Percentiles rank a stretch among this genome's conserved stretches.
phyloP scores from a whole-genome alignment of 768 basidiomycete species.

The Tylopilus rubrobrunneus region DNA sequence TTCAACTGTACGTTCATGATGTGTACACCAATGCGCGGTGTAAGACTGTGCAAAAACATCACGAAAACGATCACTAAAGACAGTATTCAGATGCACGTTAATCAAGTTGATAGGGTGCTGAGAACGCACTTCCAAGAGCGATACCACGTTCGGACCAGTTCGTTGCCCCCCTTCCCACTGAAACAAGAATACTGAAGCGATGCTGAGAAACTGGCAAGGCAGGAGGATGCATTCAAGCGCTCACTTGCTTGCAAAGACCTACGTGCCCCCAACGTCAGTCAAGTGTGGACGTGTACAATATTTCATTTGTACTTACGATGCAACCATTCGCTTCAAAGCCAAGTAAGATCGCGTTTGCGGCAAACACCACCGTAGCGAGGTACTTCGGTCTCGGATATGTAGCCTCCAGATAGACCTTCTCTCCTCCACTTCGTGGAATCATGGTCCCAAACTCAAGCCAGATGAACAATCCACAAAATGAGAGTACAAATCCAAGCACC shows the following conservation, averaged over 20 bases:
- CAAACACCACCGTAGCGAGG: slow-evolving; percentile 47
- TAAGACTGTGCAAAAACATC: slow-evolving; percentile 49
- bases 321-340: slow-evolving; percentile 43
- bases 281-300: too few relatives aligned
- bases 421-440: slow-evolving; percentile 59
- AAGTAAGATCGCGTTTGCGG: slow-evolving; percentile 44
- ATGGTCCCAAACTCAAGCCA: slow-evolving; percentile 64
- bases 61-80: slow-evolving; percentile 46
- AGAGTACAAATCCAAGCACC: slow-evolving; percentile 57
- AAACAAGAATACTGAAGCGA: slow-evolving; percentile 43
- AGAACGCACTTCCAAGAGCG: slow-evolving; percentile 46
- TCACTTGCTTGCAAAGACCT: slow-evolving; percentile 30
- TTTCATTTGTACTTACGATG: slow-evolving; percentile 35
- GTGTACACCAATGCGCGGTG: slow-evolving; percentile 44
- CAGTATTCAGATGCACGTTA: too few relatives aligned
- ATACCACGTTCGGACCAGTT: slow-evolving; percentile 59
- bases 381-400: slow-evolving; percentile 46
- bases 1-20: slow-evolving; percentile 49
- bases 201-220: neutral
- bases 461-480: slow-evolving; percentile 56
- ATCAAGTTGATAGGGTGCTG: neutral
- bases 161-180: slow-evolving; percentile 38
- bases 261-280: too few relatives aligned
- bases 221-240: neutral
- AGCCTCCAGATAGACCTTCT: slow-evolving; percentile 60